A percentile compares a stretch with the other conserved stretches of the same genome.
Conservation (phyloP, 371 early-diverging fungal genomes). For the Mucor racemosus region DNA sequence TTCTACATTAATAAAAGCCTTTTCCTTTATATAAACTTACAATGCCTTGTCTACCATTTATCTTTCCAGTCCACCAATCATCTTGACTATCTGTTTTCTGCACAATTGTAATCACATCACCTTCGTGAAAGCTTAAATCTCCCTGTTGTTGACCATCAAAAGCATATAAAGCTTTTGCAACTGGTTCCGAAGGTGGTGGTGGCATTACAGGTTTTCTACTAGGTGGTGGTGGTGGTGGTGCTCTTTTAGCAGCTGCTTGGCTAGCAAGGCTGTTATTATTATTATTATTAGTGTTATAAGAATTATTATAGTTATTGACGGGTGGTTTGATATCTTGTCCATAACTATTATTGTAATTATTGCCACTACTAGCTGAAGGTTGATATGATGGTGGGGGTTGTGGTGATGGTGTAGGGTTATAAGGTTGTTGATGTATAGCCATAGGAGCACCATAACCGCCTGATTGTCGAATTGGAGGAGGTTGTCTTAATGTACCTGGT, state of each 20-base stretch:
- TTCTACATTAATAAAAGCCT: no score
- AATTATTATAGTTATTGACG: constrained; percentile 4
- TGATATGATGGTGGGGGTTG: constrained; percentile 8
- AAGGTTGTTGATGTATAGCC: constrained; percentile 12
- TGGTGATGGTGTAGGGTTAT: background rate
- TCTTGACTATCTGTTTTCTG: constrained; percentile 71
- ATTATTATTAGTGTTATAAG: background rate
- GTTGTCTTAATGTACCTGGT: constrained; percentile 37
- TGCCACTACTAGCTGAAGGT: background rate
- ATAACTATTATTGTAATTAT: constrained; percentile 11
- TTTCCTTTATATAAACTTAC: constrained; percentile 41
- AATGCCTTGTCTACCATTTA: constrained; percentile 66
- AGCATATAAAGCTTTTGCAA: constrained; percentile 75
- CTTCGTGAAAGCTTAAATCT: constrained; percentile 78
- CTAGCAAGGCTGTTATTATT: constrained; percentile 3
- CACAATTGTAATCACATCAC: constrained; percentile 75
- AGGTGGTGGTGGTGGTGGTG: constrained; percentile 52
- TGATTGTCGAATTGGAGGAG: constrained; percentile 31
- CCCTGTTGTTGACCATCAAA: constrained; percentile 76
- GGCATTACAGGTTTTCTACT: constrained; percentile 35
- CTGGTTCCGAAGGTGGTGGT: constrained; percentile 27
- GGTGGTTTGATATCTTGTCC: constrained; percentile 18
- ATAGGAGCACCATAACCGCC: constrained; percentile 28
- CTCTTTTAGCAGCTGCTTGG: constrained; percentile 26
- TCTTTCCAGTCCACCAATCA: constrained; percentile 87